phyloP scores from a whole-genome alignment of 129 eudicot genomes.

The Deinandra increscens region DNA sequence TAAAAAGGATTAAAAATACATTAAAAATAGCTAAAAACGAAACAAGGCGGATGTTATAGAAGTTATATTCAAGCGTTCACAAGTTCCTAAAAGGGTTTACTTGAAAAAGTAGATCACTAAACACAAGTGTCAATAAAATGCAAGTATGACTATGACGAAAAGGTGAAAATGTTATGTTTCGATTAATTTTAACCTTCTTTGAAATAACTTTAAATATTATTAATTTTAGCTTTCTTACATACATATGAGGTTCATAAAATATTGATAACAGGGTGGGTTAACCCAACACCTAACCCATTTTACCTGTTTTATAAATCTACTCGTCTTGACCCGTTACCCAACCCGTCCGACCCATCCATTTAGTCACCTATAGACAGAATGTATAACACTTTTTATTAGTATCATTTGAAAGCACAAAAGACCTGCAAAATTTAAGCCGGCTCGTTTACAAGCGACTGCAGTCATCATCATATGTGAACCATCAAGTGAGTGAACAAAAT shows the following conservation, averaged over 20 bases:
- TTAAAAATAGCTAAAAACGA: not conserved
- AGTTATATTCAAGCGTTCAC: not conserved
- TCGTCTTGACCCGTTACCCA: not conserved
- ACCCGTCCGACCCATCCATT: not conserved
- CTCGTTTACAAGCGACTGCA: slow-evolving; percentile 78
- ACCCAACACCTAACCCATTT: not conserved
- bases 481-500: slow-evolving; percentile 96
- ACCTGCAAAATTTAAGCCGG: slow-evolving; percentile 95
- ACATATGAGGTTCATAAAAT: not conserved
- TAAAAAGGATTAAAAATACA: not conserved
- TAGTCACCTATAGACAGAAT: not conserved
- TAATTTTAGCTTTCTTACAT: not conserved
- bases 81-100: not conserved
- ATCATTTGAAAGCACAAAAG: not conserved
- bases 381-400: not conserved
- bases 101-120: no score
- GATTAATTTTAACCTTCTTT: not conserved
- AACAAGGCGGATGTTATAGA: not conserved
- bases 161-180: not conserved
- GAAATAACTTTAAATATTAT: not conserved
- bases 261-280: not conserved
- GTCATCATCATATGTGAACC: slow-evolving; percentile 99
- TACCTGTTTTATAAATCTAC: not conserved
- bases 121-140: not conserved
- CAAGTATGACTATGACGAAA: not conserved